Percentiles rank a stretch among this genome's conserved stretches.
Conservation (phyloP, 345 rosid genomes). For the Adansonia digitata region DNA sequence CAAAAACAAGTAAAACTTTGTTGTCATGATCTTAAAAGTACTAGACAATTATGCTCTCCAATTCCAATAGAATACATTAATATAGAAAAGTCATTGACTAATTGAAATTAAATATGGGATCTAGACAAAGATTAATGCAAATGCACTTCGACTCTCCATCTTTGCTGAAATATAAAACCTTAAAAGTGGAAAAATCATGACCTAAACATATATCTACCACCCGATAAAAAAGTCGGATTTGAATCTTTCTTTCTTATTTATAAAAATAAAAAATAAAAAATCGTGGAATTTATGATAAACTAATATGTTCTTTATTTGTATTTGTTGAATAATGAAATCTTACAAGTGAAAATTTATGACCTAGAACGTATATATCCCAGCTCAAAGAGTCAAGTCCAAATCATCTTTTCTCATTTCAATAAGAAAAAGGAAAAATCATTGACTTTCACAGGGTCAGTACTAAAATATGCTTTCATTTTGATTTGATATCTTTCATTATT, state of each 20-base stretch:
- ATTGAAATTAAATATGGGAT: neutral
- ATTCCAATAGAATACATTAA: neutral
- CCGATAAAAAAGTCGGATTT: no score
- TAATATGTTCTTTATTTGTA: no score
- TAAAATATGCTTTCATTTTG: neutral
- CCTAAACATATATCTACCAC: neutral
- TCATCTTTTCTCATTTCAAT: no score
- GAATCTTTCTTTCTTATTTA: no score
- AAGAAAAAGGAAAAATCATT: neutral
- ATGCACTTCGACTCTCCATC: neutral
- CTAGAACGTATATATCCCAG: no score
- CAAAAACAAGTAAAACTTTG: neutral
- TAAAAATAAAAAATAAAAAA: no score
- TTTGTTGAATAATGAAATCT: no score
- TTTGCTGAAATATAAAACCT: neutral
- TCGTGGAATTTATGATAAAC: no score
- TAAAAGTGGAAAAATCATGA: neutral
- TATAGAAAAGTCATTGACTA: neutral
- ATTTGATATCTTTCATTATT: neutral
- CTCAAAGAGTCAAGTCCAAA: no score
- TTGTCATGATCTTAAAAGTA: constrained; percentile 1
- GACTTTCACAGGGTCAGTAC: neutral
- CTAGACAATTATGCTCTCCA: constrained; percentile 1
- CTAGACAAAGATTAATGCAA: neutral
- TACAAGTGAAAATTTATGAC: no score